Percentiles rank a stretch among this genome's conserved stretches.
phyloP scores from a whole-genome alignment of 805 yeast genomes.

The Zygoascus biomembranicola region DNA sequence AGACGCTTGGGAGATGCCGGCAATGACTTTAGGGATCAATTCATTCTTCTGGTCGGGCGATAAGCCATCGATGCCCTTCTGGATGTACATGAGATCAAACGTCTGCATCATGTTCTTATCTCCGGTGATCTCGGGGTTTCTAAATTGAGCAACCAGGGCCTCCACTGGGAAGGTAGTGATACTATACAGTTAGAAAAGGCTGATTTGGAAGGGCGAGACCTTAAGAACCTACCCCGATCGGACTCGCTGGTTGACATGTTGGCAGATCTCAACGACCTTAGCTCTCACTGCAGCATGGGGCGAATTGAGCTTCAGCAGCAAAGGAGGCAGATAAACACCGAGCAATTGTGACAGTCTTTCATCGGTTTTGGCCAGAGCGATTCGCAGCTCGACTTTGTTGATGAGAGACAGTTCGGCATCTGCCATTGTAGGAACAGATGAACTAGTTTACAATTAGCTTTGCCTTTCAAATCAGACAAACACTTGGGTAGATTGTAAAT shows the following conservation, averaged over 20 bases:
- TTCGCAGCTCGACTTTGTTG: constrained; percentile 68
- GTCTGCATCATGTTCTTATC: constrained; percentile 11
- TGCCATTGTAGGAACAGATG: constrained; percentile 7
- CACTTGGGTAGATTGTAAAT: too few species aligned
- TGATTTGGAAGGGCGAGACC: background rate
- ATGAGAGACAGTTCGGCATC: constrained; percentile 22
- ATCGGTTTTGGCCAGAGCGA: constrained; percentile 68
- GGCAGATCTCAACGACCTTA: constrained; percentile 58
- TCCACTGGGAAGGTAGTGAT: constrained; percentile 53
- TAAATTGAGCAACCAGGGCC: constrained; percentile 56
- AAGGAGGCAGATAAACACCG: constrained; percentile 61
- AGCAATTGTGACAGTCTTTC: constrained; percentile 55
- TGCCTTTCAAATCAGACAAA: too few species aligned
- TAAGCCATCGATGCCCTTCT: constrained; percentile 59
- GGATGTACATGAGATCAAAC: constrained; percentile 44
- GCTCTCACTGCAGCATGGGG: constrained; percentile 55
- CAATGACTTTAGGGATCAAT: constrained; percentile 41
- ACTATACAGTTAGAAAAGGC: constrained; percentile 9
- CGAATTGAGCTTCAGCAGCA: constrained; percentile 71
- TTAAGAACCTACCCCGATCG: constrained; percentile 31
- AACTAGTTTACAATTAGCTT: too few species aligned
- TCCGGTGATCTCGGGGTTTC: constrained; percentile 37
- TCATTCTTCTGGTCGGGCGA: constrained; percentile 26
- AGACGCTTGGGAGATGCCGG: constrained; percentile 37
- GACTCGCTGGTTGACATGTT: constrained; percentile 59